phyloP scores from a whole-genome alignment of 2,329 filamentous ascomycete genomes.

The Colletotrichum viniferum region DNA sequence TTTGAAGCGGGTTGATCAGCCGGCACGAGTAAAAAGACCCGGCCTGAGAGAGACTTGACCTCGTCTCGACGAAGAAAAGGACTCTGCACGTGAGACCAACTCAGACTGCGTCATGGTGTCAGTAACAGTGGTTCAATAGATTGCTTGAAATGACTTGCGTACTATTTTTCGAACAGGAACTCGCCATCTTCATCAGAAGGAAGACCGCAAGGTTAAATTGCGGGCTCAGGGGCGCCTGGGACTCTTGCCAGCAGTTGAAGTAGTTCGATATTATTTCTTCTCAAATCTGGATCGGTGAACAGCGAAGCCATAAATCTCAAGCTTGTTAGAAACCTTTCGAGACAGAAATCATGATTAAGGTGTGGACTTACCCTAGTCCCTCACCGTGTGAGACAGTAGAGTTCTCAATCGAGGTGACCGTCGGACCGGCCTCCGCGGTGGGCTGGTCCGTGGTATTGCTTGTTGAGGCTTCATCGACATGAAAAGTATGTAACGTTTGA shows the following conservation, averaged over 20 bases:
- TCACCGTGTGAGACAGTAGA: slow-evolving; percentile 9
- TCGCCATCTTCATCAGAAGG: slow-evolving; percentile 9
- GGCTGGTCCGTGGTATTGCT: background rate
- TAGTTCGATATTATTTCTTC: slow-evolving; percentile 14
- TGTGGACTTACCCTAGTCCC: slow-evolving; percentile 14
- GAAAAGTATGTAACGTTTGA: background rate
- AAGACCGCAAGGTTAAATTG: slow-evolving; percentile 1
- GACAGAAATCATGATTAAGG: background rate
- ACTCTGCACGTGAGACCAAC: slow-evolving; percentile 26
- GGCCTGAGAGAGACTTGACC: slow-evolving; percentile 22
- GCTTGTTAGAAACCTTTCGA: too few species aligned
- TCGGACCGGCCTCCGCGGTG: background rate
- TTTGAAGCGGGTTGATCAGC: background rate
- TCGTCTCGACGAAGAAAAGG: slow-evolving; percentile 31
- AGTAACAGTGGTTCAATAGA: background rate
- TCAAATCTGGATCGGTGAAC: slow-evolving; percentile 22
- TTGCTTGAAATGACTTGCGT: background rate
- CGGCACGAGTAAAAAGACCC: slow-evolving; percentile 21
- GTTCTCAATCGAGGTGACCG: slow-evolving; percentile 21
- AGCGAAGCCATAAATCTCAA: slow-evolving; percentile 21
- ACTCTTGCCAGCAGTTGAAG: slow-evolving; percentile 8
- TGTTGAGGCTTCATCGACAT: background rate
- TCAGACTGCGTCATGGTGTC: slow-evolving; percentile 6
- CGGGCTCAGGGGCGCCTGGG: background rate
- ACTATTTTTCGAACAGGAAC: slow-evolving; percentile 23